Conservation (phyloP, 176 grass and related monocot species). For the maize (Zea mays) region Zm-B73-REFERENCE-NAM-5.0 NC_050102.1:53979001-53979500, state of each 20-base stretch:
- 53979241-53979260: neutral
- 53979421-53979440: constrained; percentile 88
- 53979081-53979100: constrained; percentile 56
- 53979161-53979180: neutral
- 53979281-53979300: constrained; percentile 59
- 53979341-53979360: constrained; percentile 53
- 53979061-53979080: constrained; percentile 80
- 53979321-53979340: constrained; percentile 55
- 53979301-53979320: constrained; percentile 66
- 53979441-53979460: constrained; percentile 67
- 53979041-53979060: constrained; percentile 51
- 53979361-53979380: constrained; percentile 58
- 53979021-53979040: constrained; percentile 56
- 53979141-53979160: constrained; percentile 64
- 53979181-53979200: constrained; percentile 27
- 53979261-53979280: constrained; percentile 64
- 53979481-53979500: constrained; percentile 47
- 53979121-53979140: constrained; percentile 70
- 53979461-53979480: constrained; percentile 82
- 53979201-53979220: neutral
- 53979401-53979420: constrained; percentile 91
- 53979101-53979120: constrained; percentile 58
- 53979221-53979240: constrained; percentile 11
- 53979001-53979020: neutral
- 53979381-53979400: constrained; percentile 78